A percentile compares a stretch with the other conserved stretches of the same genome.
Evolutionary conservation across 129 eudicot genomes (phyloP).

Genomic region (Scalesia atractyloides): DNA sequence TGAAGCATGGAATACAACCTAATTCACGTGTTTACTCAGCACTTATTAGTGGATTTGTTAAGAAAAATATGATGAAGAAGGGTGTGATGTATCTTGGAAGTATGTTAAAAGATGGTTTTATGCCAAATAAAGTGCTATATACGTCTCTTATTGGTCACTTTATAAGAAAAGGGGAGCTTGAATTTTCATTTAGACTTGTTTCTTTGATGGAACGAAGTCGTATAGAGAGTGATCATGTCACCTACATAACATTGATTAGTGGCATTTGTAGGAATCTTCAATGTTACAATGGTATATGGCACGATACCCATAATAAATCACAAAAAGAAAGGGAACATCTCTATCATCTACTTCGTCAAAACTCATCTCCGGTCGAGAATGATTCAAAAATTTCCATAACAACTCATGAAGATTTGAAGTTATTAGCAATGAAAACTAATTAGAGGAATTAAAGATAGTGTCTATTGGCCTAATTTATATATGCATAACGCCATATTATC

Average conservation of each 20-base stretch:
- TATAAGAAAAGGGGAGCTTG: slow-evolving; percentile 60
- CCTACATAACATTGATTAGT: slow-evolving; percentile 56
- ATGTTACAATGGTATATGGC: slow-evolving; percentile 33
- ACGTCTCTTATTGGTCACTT: slow-evolving; percentile 61
- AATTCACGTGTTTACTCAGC: slow-evolving; percentile 53
- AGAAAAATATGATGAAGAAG: slow-evolving; percentile 54
- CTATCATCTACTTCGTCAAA: slow-evolving; percentile 43
- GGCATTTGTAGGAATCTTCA: slow-evolving; percentile 53
- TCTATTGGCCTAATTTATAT: slow-evolving; percentile 47
- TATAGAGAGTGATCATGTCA: slow-evolving; percentile 51
- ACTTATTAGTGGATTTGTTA: slow-evolving; percentile 58
- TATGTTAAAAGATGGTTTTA: slow-evolving; percentile 62
- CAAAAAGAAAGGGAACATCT: slow-evolving; percentile 44
- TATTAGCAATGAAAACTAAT: slow-evolving; percentile 42
- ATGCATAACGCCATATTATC: slow-evolving; percentile 55
- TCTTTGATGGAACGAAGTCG: slow-evolving; percentile 59
- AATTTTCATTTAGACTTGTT: slow-evolving; percentile 55
- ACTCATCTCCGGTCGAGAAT: slow-evolving; percentile 18
- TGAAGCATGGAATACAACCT: slow-evolving; percentile 47
- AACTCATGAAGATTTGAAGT: slow-evolving; percentile 49
- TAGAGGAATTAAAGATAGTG: slow-evolving; percentile 28
- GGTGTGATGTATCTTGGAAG: slow-evolving; percentile 49
- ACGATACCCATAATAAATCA: slow-evolving; percentile 29
- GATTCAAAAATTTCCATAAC: slow-evolving; percentile 28
- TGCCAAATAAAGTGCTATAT: slow-evolving; percentile 57